phyloP scores from a whole-genome alignment of 108 stramenopile genomes.

The Skeletonema menzelii region DNA sequence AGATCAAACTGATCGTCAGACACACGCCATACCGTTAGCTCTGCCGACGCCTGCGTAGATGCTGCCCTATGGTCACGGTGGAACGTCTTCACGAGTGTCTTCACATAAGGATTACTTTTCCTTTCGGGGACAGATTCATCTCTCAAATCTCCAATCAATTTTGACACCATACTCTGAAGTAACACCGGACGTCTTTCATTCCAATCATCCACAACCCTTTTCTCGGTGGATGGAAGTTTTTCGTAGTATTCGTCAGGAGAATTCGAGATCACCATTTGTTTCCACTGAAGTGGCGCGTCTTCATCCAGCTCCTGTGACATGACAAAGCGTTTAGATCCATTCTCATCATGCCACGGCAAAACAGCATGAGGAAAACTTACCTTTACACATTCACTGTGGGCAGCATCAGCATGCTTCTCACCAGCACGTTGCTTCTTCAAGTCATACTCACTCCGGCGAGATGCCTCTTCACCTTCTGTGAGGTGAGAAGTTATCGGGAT shows the following conservation, averaged over 20 bases:
- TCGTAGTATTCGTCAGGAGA: conserved; percentile 59
- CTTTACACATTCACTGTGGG: conserved; percentile 52
- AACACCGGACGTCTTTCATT: conserved; percentile 51
- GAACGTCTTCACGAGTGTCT: conserved; percentile 49
- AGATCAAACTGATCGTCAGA: conserved; percentile 67
- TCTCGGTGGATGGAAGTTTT: conserved; percentile 38
- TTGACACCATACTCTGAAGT: conserved; percentile 47
- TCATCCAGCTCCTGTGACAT: conserved; percentile 75
- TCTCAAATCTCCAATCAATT: conserved; percentile 67
- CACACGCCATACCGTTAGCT: conserved; percentile 76
- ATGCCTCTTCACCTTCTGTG: conserved; percentile 65
- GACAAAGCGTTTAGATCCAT: too few species aligned
- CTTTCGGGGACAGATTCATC: conserved; percentile 44
- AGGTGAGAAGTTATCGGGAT: conserved; percentile 32
- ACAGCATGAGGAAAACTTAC: conserved; percentile 41
- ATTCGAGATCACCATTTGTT: conserved; percentile 39
- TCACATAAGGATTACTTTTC: conserved; percentile 58
- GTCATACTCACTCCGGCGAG: conserved; percentile 49
- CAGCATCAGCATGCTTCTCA: conserved; percentile 55
- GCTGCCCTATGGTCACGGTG: not conserved
- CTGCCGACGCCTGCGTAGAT: conserved; percentile 19
- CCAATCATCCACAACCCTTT: conserved; percentile 60
- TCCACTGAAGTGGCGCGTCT: conserved; percentile 67
- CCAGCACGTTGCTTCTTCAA: conserved; percentile 38
- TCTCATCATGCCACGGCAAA: too few species aligned